Percentiles rank a stretch among this genome's conserved stretches.
These are phyloP conservation scores for Ophiocordyceps unilateralis DNA, from an alignment of 2,329 filamentous ascomycete genomes.

Conservation along the genomic window DNA sequence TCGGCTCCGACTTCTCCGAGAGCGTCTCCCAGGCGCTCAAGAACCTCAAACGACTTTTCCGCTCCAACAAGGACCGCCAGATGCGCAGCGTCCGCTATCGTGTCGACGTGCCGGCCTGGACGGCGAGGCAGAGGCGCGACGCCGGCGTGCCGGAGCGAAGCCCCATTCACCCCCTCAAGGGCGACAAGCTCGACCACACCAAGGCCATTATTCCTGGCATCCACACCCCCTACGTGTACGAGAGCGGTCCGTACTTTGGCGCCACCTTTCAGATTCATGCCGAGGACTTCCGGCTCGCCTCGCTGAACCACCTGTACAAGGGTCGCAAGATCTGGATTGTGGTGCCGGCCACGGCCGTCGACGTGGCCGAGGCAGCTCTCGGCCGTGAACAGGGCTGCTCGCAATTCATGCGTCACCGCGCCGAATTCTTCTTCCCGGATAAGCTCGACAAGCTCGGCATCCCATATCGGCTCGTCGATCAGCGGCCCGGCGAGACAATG, in stretches of 20 bases:
- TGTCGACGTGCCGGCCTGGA: constrained; percentile 22
- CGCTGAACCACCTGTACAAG: constrained; percentile 21
- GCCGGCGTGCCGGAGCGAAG: constrained; percentile 19
- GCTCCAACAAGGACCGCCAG: constrained; percentile 16
- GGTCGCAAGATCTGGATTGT: constrained; percentile 24
- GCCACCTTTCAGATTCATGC: constrained; percentile 23
- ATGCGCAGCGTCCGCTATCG: constrained; percentile 20
- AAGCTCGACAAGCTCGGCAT: constrained; percentile 20
- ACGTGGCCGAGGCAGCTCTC: constrained; percentile 16
- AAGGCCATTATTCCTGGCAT: constrained; percentile 21
- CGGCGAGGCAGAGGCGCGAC: constrained; percentile 13
- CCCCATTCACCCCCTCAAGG: constrained; percentile 19
- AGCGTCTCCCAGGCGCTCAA: constrained; percentile 13
- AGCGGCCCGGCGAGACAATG: constrained; percentile 21
- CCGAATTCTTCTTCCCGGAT: constrained; percentile 22
- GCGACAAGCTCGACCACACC: constrained; percentile 18
- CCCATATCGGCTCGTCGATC: constrained; percentile 19
- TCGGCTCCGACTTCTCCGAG: constrained; percentile 9
- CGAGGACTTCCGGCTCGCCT: constrained; percentile 21
- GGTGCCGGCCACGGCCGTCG: constrained; percentile 17
- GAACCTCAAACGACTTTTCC: constrained; percentile 17
- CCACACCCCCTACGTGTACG: constrained; percentile 22
- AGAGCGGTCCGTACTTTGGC: constrained; percentile 19
- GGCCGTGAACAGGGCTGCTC: constrained; percentile 16
- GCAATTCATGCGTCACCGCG: constrained; percentile 23